Evolutionary conservation across 257 asterid genomes (phyloP), one percentile per base, ranked within the genome.

Genomic region (Solanum paucissectum): DNA sequence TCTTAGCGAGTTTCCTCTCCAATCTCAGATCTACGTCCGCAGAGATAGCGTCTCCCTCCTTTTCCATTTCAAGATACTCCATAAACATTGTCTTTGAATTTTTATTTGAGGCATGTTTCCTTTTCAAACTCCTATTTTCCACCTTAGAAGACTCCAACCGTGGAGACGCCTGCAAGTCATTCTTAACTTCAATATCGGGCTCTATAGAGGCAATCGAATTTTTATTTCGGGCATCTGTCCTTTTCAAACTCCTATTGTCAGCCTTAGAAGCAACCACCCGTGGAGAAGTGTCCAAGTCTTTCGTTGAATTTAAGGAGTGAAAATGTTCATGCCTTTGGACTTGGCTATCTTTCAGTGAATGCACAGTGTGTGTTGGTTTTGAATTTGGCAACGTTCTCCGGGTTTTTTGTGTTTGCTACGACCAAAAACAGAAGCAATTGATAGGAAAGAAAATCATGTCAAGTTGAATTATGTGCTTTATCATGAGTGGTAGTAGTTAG

Each of bases 1-100:
- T 96, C 95, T 94, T 93, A 0, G 95, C 98, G n/a, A 95, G 95
- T 91, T 91, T 93, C 90, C 87, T 93, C 93, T 97, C 98, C 46
- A 92, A 88, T 89, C 44, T 90, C 90, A 94, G 40, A 90, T 96
- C 97, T 77, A 92, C 93, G 87, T 93, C 91, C 8, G 91, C 92
- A 5, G 91, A 92, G 66, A 88, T 12, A 83, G 69, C 40, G 52
- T 84, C 81, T 46, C 93, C 94, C 73, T 77, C 88, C 91, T 33
- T 92, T 83, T 96, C 98, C 96, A 92, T 90, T 64, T 92, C 89
- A 68, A 96, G 92, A 58, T 88, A 92, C 87, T 95, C 90, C 69
- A 86, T 89, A 90, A 96, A 94, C 73, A 90, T 93, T 85, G 89
- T 75, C 71, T 93, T 93, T 14, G 89, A 77, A 86, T 92, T 82